phyloP scores from a whole-genome alignment of 305 asterid species.

The Lippia alba region DNA sequence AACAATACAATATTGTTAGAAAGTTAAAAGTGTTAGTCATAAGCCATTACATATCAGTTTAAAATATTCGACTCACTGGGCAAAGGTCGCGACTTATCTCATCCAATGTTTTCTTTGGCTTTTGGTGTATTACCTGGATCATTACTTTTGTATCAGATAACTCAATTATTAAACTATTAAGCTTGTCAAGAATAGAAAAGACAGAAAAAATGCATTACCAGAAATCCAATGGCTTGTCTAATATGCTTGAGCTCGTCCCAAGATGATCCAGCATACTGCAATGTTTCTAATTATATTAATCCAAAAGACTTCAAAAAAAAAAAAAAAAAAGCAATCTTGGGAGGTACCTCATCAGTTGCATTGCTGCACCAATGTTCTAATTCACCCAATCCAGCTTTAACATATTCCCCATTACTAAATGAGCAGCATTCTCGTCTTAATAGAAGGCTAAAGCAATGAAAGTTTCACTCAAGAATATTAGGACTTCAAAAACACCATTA shows the following conservation, averaged over 20 bases:
- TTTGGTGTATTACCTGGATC: conserved; percentile 94
- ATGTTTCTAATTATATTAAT: conserved; percentile 36
- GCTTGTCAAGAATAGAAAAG: conserved; percentile 68
- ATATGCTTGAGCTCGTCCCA: conserved; percentile 99
- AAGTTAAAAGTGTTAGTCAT: background rate
- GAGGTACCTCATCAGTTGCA: conserved; percentile 84
- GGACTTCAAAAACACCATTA: conserved; percentile 27
- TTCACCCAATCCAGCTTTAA: conserved; percentile 95
- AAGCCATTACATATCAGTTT: conserved; percentile 44
- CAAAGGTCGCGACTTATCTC: conserved; percentile 95
- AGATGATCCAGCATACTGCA: conserved; percentile 95
- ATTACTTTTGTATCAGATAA: conserved; percentile 20
- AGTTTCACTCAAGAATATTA: conserved; percentile 9
- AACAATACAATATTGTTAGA: conserved; percentile 21
- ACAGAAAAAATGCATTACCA: conserved; percentile 48
- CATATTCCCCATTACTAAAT: conserved; percentile 96
- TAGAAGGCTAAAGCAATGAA: conserved; percentile 72
- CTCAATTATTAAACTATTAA: conserved; percentile 36
- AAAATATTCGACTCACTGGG: conserved; percentile 66
- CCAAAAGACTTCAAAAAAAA: conserved; percentile 17
- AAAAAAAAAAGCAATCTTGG: conserved; percentile 35
- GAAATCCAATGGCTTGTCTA: conserved; percentile 97
- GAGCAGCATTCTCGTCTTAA: conserved; percentile 99
- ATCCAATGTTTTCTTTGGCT: conserved; percentile 92
- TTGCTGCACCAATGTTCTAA: conserved; percentile 88